Percentiles rank a stretch among this genome's conserved stretches.
These are phyloP conservation scores for Cajanus cajan DNA, from an alignment of 306 rosid species.

Conservation along the genomic window DNA sequence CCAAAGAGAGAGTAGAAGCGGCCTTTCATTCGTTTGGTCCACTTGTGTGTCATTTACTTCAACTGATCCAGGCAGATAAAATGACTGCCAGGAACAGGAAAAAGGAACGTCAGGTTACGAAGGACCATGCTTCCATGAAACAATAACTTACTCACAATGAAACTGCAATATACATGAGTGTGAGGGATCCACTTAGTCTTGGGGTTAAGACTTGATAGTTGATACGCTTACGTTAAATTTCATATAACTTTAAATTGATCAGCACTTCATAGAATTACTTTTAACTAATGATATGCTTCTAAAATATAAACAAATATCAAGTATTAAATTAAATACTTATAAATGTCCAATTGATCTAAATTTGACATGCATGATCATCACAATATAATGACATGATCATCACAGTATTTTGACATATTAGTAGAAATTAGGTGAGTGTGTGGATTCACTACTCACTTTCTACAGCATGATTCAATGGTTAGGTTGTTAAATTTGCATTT, in stretches of 20 bases:
- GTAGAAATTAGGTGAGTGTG: too few species aligned
- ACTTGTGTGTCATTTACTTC: conserved; percentile 47
- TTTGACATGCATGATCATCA: neutral
- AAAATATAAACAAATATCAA: neutral
- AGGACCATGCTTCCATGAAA: neutral
- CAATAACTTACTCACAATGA: neutral
- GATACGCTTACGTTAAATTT: neutral
- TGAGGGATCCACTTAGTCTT: neutral
- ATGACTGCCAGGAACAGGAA: conserved; percentile 45
- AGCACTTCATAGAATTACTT: neutral
- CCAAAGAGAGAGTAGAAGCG: conserved; percentile 61
- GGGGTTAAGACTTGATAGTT: neutral
- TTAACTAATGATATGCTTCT: neutral
- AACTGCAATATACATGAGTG: neutral
- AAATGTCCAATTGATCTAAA: neutral
- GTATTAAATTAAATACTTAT: neutral
- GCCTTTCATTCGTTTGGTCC: conserved; percentile 50
- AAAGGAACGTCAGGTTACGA: neutral
- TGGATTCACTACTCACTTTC: too few species aligned
- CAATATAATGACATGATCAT: neutral
- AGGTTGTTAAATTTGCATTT: neutral
- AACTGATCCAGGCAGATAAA: conserved; percentile 66
- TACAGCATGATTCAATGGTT: neutral
- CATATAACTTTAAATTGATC: neutral
- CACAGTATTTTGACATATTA: too few species aligned